Base-by-base conservation (phyloP, 345 rosid species). In the Salix brachista region DNA sequence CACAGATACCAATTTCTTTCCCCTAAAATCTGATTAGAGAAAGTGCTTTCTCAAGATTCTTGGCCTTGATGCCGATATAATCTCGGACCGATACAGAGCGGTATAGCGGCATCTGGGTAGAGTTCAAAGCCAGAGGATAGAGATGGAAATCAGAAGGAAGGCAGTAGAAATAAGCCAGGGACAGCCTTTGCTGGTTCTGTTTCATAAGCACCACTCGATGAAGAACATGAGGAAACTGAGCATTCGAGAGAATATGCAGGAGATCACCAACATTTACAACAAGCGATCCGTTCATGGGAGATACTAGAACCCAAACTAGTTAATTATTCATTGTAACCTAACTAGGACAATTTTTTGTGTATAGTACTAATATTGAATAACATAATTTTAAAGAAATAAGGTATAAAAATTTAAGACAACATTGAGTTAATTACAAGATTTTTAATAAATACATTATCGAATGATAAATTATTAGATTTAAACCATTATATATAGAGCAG, bases 241-340 rank as follows among this genome's bases (percentile, higher is more conserved):
- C 94, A 44, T 94, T 94, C 0, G 98, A 87, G 23, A 91, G 30
- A n/a, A 94, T 88, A 44, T 94, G 96, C 52, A 94, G 75, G 77
- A 92, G 82, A 75, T 94, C 98, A n/a, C 98, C 97, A 1, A 91
- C 85, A 70, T 94, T 91, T 19, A 94, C 96, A 9, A 91, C 91
- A 1, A 94, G 91, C 0, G 92, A 87, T 21, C 88, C 92, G 1
- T 74, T 64, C 7, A 77, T 56, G 6, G 97, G 92, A 23, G 67
- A 60, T 37, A 94, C 94, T 19, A 87, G 75, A 68, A 88, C 85
- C 98, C 98, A 94, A 10, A 3, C 32, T 30, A 30, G 4, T 30
- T 30, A 30, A 30, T 30, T 30, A 30, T 30, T 30, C 32, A 30
- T 30, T 30, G 32, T 30, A 30, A 30, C 32, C 32, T 0, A 30